phyloP scores from a whole-genome alignment of 345 rosid species.

The Cardiospermum halicacabum region DNA sequence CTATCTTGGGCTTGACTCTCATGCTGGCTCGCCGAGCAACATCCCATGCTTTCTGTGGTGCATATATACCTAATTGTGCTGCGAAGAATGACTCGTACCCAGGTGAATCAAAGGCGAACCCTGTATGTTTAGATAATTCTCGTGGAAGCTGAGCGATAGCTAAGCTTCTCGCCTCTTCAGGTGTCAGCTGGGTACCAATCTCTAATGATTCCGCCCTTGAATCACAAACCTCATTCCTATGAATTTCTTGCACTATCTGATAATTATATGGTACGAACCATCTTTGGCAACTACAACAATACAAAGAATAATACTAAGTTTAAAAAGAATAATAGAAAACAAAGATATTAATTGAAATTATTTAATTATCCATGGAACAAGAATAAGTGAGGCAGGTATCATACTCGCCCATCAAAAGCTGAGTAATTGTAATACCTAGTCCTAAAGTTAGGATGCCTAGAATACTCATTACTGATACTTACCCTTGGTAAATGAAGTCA shows the following conservation, averaged over 20 bases:
- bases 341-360: too few relatives aligned
- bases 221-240: slow-evolving; percentile 60
- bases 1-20: slow-evolving; percentile 50
- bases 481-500: slow-evolving; percentile 95
- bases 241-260: slow-evolving; percentile 91
- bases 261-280: slow-evolving; percentile 96
- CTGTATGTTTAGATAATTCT: slow-evolving; percentile 84
- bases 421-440: too few relatives aligned
- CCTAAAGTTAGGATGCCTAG: background rate
- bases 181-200: slow-evolving; percentile 54
- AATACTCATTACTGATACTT: slow-evolving; percentile 20
- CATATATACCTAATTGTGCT: slow-evolving; percentile 68
- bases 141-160: slow-evolving; percentile 84
- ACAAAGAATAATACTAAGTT: background rate
- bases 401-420: too few relatives aligned
- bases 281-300: slow-evolving; percentile 63
- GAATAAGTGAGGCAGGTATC: too few relatives aligned
- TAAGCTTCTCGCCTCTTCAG: slow-evolving; percentile 76
- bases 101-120: slow-evolving; percentile 96
- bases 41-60: slow-evolving; percentile 99
- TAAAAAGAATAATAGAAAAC: background rate
- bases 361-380: too few relatives aligned
- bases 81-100: slow-evolving; percentile 98
- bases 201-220: slow-evolving; percentile 41
- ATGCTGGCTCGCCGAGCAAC: slow-evolving; percentile 91